Evolutionary conservation across 768 basidiomycete genomes (phyloP).

Genomic region (Trametes cubensis): DNA sequence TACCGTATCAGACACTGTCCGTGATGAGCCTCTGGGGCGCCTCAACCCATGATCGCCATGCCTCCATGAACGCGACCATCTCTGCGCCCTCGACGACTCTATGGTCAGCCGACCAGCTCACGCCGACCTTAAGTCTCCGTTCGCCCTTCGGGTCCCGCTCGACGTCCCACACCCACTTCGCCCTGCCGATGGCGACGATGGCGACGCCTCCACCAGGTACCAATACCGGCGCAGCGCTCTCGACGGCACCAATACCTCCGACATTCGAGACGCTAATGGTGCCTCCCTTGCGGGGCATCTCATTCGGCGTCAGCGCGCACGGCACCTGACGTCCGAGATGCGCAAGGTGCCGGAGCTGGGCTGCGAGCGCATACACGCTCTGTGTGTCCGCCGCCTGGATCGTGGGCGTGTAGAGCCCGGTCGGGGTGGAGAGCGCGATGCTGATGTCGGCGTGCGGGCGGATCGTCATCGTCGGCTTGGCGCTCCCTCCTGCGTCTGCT

Average conservation of each 20-base stretch:
- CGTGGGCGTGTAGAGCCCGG: conserved; percentile 83
- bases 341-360: conserved; percentile 60
- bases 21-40: conserved; percentile 68
- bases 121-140: conserved; percentile 58
- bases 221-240: conserved; percentile 71
- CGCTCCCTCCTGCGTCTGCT: conserved; percentile 13
- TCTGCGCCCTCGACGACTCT: conserved; percentile 88
- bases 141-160: conserved; percentile 51
- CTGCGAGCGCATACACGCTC: conserved; percentile 64
- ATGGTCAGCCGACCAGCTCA: conserved; percentile 89
- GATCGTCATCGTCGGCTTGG: conserved; percentile 70
- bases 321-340: conserved; percentile 70
- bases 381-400: conserved; percentile 54
- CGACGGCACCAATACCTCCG: conserved; percentile 76
- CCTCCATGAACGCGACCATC: conserved; percentile 84
- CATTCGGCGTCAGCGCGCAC: conserved; percentile 59
- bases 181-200: conserved; percentile 80
- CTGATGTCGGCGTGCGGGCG: conserved; percentile 76
- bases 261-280: conserved; percentile 84
- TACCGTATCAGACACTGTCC: conserved; percentile 37
- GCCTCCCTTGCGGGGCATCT: conserved; percentile 77
- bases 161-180: conserved; percentile 78
- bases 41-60: conserved; percentile 83
- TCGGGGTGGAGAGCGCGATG: conserved; percentile 77
- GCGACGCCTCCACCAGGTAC: conserved; percentile 84